phyloP scores from a whole-genome alignment of 2,329 filamentous ascomycete genomes.

The Sporothrix sp. region DNA sequence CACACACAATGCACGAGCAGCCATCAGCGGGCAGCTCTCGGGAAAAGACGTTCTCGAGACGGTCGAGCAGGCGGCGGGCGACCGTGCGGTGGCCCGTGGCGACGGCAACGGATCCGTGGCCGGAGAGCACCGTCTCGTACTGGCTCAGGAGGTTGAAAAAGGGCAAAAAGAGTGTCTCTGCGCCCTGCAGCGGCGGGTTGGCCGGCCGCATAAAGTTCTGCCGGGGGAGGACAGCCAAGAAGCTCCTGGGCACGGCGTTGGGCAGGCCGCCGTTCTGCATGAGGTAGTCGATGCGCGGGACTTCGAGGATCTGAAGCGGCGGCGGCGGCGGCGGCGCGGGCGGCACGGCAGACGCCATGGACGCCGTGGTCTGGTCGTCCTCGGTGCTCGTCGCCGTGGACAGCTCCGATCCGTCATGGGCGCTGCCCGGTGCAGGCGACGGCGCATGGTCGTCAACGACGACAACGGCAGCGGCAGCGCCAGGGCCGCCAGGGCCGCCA shows the following conservation, averaged over 20 bases:
- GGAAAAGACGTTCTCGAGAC: slow-evolving; percentile 88
- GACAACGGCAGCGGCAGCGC: slow-evolving; percentile 2
- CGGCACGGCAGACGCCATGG: slow-evolving; percentile 26
- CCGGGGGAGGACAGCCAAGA: slow-evolving; percentile 55
- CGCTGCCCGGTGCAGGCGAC: slow-evolving; percentile 6
- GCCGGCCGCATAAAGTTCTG: slow-evolving; percentile 44
- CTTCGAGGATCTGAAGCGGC: slow-evolving; percentile 57
- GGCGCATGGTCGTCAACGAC: slow-evolving; percentile 23
- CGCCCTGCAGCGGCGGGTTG: slow-evolving; percentile 55
- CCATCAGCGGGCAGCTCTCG: slow-evolving; percentile 78
- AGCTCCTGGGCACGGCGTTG: slow-evolving; percentile 59
- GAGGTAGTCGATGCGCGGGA: slow-evolving; percentile 83
- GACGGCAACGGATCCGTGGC: slow-evolving; percentile 83
- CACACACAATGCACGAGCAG: slow-evolving; percentile 82
- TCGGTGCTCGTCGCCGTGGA: slow-evolving; percentile 1
- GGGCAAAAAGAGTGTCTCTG: slow-evolving; percentile 68
- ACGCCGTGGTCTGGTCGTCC: slow-evolving; percentile 4
- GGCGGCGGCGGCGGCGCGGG: slow-evolving; percentile 65
- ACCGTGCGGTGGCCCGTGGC: slow-evolving; percentile 92
- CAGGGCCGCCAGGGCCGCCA: neutral
- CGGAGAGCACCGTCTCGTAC: slow-evolving; percentile 70
- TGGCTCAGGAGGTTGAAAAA: slow-evolving; percentile 77
- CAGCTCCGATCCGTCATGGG: slow-evolving; percentile 3
- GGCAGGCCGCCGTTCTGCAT: slow-evolving; percentile 78
- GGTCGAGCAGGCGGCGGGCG: slow-evolving; percentile 79